Evolutionary conservation across 805 yeast genomes (phyloP).

Genomic region (Candida takata): DNA sequence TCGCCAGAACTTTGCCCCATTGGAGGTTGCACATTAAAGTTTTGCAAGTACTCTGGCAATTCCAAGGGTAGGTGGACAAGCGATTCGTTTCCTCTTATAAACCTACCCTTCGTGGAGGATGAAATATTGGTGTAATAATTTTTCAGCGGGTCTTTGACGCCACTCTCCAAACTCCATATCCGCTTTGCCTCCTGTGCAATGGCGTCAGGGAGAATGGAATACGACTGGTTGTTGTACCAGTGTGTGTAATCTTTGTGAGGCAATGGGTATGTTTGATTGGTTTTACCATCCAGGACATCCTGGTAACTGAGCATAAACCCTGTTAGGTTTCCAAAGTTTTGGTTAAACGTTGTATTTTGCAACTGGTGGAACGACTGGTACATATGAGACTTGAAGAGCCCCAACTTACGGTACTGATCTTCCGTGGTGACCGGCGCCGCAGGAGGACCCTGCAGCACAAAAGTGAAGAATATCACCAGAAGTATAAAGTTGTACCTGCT

Average conservation of each 20-base stretch:
- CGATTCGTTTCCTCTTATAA: conserved; percentile 20
- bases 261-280: conserved; percentile 51
- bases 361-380: conserved; percentile 29
- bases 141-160: conserved; percentile 4
- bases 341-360: conserved; percentile 33
- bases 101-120: conserved; percentile 39
- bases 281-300: conserved; percentile 42
- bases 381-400: conserved; percentile 31
- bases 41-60: conserved; percentile 17
- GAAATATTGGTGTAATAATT: conserved; percentile 40
- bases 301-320: conserved; percentile 64
- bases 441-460: conserved; percentile 36
- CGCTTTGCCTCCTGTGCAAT: conserved; percentile 40
- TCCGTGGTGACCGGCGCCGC: conserved; percentile 25
- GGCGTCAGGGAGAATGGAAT: conserved; percentile 53
- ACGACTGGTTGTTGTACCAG: conserved; percentile 43
- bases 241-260: conserved; percentile 36
- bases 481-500: conserved; percentile 20
- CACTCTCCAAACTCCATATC: conserved; percentile 43
- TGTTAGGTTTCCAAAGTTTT: conserved; percentile 65
- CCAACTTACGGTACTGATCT: conserved; percentile 31
- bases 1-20: neutral
- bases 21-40: conserved; percentile 13
- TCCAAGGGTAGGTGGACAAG: conserved; percentile 16
- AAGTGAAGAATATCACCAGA: conserved; percentile 22